Conservation (phyloP, 1,284 basidiomycete species). For the Thecaphora thlaspeos region DNA sequence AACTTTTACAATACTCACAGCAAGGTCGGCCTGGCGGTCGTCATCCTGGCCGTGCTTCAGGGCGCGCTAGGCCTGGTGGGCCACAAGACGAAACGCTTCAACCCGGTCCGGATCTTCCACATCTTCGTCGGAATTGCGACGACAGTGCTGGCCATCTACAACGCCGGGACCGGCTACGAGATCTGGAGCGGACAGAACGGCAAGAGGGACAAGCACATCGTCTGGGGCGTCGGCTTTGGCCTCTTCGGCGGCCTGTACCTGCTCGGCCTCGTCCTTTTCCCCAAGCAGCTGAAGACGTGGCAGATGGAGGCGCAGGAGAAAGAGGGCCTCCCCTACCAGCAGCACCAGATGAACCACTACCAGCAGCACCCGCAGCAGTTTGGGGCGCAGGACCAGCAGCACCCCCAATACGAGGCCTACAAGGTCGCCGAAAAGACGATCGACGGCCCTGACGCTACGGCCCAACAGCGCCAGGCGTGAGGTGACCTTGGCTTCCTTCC, state of each 20-base stretch:
- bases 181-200: conserved; percentile 35
- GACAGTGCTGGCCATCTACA: conserved; percentile 27
- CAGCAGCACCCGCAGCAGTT: no score
- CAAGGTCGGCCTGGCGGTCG: conserved; percentile 66
- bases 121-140: conserved; percentile 32
- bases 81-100: conserved; percentile 59
- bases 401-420: no score
- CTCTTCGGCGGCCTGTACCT: conserved; percentile 32
- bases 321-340: conserved; percentile 7
- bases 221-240: conserved; percentile 31
- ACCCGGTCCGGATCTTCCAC: conserved; percentile 30
- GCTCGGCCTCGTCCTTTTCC: conserved; percentile 27
- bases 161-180: conserved; percentile 23
- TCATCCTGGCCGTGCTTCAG: conserved; percentile 67
- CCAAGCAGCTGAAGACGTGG: conserved; percentile 24
- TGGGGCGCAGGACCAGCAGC: no score
- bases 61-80: conserved; percentile 65
- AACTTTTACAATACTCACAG: conserved; percentile 47
- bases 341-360: no score
- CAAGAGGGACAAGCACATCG: conserved; percentile 15
- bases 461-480: no score
- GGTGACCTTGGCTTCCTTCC: no score
- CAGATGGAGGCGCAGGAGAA: conserved; percentile 10
- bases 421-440: no score
- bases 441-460: no score